Percentiles rank a stretch among this genome's conserved stretches.
These are phyloP conservation scores for Cyclotella cryptica DNA, from an alignment of 108 stramenopile species.

Conservation along the genomic window DNA sequence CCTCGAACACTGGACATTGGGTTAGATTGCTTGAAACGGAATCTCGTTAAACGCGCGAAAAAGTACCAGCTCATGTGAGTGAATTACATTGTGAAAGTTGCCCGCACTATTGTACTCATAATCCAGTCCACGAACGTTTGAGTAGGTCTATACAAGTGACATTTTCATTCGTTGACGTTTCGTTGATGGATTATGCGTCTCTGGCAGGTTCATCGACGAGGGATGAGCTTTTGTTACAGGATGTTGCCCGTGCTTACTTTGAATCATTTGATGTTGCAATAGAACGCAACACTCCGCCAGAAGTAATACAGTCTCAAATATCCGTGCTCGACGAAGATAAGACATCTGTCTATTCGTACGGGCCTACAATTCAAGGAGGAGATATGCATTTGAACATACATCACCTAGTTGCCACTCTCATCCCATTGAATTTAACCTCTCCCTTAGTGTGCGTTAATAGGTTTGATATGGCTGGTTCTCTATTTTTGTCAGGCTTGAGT, in stretches of 20 bases:
- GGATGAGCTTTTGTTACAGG: slow-evolving; percentile 16
- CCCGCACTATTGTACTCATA: too few relatives aligned
- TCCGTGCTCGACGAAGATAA: slow-evolving; percentile 51
- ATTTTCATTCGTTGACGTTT: slow-evolving; percentile 41
- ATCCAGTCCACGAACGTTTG: too few relatives aligned
- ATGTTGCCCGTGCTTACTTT: slow-evolving; percentile 45
- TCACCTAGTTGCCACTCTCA: slow-evolving; percentile 31
- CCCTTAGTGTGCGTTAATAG: slow-evolving; percentile 41
- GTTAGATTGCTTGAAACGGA: slow-evolving; percentile 35
- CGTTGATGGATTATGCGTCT: slow-evolving; percentile 39
- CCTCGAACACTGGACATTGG: slow-evolving; percentile 46
- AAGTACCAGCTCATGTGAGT: slow-evolving; percentile 50
- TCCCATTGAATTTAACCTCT: slow-evolving; percentile 48
- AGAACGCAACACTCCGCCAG: slow-evolving; percentile 52
- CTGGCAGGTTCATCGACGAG: neutral
- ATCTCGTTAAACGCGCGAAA: slow-evolving; percentile 5
- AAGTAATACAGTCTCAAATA: slow-evolving; percentile 38
- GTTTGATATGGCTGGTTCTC: slow-evolving; percentile 37
- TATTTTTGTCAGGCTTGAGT: slow-evolving; percentile 37
- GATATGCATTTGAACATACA: slow-evolving; percentile 26
- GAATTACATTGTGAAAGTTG: neutral
- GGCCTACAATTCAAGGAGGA: slow-evolving; percentile 53
- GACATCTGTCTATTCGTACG: slow-evolving; percentile 32
- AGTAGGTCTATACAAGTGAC: slow-evolving; percentile 32
- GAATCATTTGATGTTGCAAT: slow-evolving; percentile 39